Base-by-base conservation (phyloP, 148 eudicot genomes). In the Heliosperma pusillum region DNA sequence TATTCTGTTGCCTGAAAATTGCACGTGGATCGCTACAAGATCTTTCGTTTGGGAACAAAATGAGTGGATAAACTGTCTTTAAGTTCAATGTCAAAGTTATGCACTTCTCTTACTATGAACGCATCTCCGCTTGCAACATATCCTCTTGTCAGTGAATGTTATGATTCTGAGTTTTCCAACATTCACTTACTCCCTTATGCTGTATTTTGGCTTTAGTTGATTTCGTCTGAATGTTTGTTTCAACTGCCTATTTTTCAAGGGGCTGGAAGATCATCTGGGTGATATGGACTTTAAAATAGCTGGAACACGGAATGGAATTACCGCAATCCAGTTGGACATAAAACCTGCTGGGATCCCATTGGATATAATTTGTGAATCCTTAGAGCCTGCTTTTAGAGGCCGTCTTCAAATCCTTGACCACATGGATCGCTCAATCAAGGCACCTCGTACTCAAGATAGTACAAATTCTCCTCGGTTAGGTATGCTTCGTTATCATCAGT, bases 201-300 rank as follows among this genome's bases (percentile, higher is more conserved):
- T 61, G 44, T 69, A 25, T 69, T 5, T 33, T 40, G 19, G 24
- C 12, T 63, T 33, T 24, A 12, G 10, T 22, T 70, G 12, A 75
- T 33, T 65, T 57, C 12, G 2, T 47, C 25, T 25, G 55, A 75
- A 19, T 24, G 2, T 70, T 29, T 22, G 26, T 58, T 24, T 44
- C 17, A 22, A 7, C 66, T 3, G 25, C 68, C 47, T 65, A 52
- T 45, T 36, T 20, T 69, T 47, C 72, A 79, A 94, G 98, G 98
- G 98, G 61, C 82, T 95, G 76, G 98, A 95, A 87, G 97, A 95
- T 88, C 98, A 95, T 86, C 82, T 92, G 17, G 98, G 98, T 70
- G 98, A 95, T 79, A 95, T 92, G 97, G 98, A 95, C 87, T 95
- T 92, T 66, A 95, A 95, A 83, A 88, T 95, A 84, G 90, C 98